These are phyloP conservation scores for Sphaceloma murrayae DNA, from an alignment of 2,329 filamentous ascomycete species.

Conservation along the genomic window DNA sequence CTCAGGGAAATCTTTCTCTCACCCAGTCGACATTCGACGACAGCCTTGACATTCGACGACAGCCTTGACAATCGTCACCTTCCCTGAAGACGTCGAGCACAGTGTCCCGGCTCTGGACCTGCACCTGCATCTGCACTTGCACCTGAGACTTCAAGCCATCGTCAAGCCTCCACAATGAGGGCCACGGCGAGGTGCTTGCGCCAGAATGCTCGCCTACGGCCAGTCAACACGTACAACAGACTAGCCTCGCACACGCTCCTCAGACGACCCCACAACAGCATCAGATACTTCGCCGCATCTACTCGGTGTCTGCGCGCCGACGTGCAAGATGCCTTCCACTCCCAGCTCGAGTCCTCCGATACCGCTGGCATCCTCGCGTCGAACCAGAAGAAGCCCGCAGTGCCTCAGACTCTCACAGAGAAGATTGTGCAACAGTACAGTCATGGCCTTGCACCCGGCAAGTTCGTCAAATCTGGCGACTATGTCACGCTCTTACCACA, in stretches of 20 bases:
- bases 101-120: too few species aligned
- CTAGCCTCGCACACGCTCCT: background rate
- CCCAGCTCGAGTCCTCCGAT: constrained; percentile 49
- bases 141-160: too few species aligned
- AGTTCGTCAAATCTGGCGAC: constrained; percentile 68
- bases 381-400: constrained; percentile 33
- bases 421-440: constrained; percentile 83
- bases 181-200: background rate
- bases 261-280: constrained; percentile 7
- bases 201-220: background rate
- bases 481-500: constrained; percentile 68
- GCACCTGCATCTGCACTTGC: too few species aligned
- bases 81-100: too few species aligned
- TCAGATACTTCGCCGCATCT: constrained; percentile 17
- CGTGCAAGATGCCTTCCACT: constrained; percentile 50
- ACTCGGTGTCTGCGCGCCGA: constrained; percentile 23
- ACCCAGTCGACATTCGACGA: too few species aligned
- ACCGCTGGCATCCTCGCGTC: constrained; percentile 62
- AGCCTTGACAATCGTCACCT: too few species aligned
- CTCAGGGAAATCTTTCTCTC: too few species aligned
- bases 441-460: constrained; percentile 63
- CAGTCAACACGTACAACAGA: constrained; percentile 2
- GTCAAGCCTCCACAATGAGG: constrained; percentile 1
- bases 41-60: too few species aligned
- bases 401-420: constrained; percentile 75